Conservation (phyloP, 306 rosid species). For the Dicorynia guianensis region DNA sequence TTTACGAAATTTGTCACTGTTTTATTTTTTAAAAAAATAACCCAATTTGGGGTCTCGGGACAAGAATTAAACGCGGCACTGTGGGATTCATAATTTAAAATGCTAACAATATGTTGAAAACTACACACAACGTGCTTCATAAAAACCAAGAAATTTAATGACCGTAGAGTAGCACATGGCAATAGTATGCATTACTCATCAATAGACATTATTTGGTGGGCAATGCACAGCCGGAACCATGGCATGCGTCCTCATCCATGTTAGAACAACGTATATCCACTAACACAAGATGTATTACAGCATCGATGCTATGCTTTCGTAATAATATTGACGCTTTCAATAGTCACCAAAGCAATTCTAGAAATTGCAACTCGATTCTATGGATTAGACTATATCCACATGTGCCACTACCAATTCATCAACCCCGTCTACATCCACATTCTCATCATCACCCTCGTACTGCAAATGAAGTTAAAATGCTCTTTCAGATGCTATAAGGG, state of each 20-base stretch:
- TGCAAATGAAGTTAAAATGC: constrained; percentile 50
- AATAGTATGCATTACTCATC: background rate
- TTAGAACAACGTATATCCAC: constrained; percentile 1
- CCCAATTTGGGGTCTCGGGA: too few species aligned
- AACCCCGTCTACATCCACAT: constrained; percentile 62
- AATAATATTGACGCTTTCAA: constrained; percentile 22
- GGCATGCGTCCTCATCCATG: background rate
- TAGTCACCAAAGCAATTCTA: constrained; percentile 33
- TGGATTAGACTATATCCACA: constrained; percentile 38
- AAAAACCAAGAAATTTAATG: too few species aligned
- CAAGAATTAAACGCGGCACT: too few species aligned
- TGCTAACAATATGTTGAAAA: too few species aligned
- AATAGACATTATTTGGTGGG: background rate
- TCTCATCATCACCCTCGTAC: constrained; percentile 73
- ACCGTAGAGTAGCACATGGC: background rate
- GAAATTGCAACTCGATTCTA: constrained; percentile 18
- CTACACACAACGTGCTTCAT: too few species aligned
- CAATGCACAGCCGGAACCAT: constrained; percentile 1
- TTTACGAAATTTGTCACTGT: too few species aligned
- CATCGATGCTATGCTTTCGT: constrained; percentile 29
- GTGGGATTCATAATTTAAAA: too few species aligned
- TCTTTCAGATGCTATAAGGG: constrained; percentile 39
- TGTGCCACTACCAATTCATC: constrained; percentile 49
- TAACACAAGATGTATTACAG: constrained; percentile 16
- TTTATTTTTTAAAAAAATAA: too few species aligned